These are phyloP conservation scores for Candida awuae DNA, from an alignment of 805 yeast genomes.

Conservation along the genomic window DNA sequence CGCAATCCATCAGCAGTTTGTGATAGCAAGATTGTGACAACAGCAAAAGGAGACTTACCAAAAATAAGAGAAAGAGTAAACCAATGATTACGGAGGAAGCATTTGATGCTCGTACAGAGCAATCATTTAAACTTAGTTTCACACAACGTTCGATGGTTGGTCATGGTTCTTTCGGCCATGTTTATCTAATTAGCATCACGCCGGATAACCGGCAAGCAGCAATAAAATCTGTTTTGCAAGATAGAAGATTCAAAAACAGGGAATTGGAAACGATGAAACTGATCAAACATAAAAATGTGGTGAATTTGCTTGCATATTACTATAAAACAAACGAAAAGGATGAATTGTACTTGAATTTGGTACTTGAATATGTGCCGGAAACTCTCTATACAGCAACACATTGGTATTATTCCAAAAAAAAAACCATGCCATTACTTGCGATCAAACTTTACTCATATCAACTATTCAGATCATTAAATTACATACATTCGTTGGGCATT, in stretches of 20 bases:
- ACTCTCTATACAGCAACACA: conserved; percentile 87
- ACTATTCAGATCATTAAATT: conserved; percentile 67
- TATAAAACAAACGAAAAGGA: conserved; percentile 58
- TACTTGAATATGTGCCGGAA: conserved; percentile 91
- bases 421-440: conserved; percentile 82
- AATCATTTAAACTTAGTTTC: conserved; percentile 54
- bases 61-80: too few species aligned
- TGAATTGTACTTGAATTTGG: conserved; percentile 80
- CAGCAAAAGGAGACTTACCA: too few species aligned
- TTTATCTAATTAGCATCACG: conserved; percentile 74
- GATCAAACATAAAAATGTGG: conserved; percentile 79
- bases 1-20: too few species aligned
- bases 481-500: conserved; percentile 65
- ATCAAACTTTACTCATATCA: conserved; percentile 79
- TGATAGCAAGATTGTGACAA: too few species aligned
- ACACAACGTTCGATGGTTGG: conserved; percentile 88
- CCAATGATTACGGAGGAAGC: conserved; percentile 63
- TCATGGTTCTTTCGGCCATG: conserved; percentile 99
- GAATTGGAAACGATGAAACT: conserved; percentile 93
- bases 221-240: conserved; percentile 93
- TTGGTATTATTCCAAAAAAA: conserved; percentile 66
- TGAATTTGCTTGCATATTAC: conserved; percentile 79
- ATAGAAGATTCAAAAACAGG: conserved; percentile 86
- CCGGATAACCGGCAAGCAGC: conserved; percentile 80
- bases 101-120: conserved; percentile 64